Base-by-base conservation (phyloP, 1,284 basidiomycete species). In the Sanghuangporus baumii region DNA sequence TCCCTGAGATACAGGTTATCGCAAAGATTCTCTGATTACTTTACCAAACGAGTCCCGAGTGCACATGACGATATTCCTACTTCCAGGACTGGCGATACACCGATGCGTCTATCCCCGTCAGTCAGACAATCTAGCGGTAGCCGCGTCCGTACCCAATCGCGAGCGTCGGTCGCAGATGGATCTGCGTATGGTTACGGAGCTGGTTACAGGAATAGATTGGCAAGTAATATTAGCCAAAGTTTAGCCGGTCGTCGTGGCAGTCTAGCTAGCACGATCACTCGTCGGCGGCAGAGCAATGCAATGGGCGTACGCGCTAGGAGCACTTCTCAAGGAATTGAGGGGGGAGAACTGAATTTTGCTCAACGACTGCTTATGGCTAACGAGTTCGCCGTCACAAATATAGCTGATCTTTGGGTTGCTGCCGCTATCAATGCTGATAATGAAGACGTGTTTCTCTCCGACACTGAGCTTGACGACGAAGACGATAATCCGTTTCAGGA, bases 401-500 rank as follows among this genome's bases (percentile, higher is more conserved):
- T 96, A 67, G 89, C 92, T 4, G 94, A 96, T 75, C 78, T 96
- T 14, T 96, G 94, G 94, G 91, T 96, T 63, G 93, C 94, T 9
- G 89, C 93, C 23, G 94, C 94, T 3, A 93, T 94, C 77, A 93
- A 93, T 64, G 91, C 87, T 8, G 94, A 95, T 68, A 91, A 91
- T 68, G 89, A 92, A 66, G 85, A 91, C 65, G 83, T 85, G 3
- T 88, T 89, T 66, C 85, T 86, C 69, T 79, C 79, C 47, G 84
- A 86, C 23, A 61, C 64, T 34, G 68, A 69, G 38, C 48, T 66
- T 38, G 67, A 68, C 63, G 74, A 73, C 34, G 72, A 73, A 50
- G 69, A 71, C 37, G 66, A 66, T 6, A 61, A 65, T 16, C 60
- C 61, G 9, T 75, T 76, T 43, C 76, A 78, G 5, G 72, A 69